Base-by-base conservation (phyloP, 768 basidiomycete species). In the Termitomyces sp. region DNA sequence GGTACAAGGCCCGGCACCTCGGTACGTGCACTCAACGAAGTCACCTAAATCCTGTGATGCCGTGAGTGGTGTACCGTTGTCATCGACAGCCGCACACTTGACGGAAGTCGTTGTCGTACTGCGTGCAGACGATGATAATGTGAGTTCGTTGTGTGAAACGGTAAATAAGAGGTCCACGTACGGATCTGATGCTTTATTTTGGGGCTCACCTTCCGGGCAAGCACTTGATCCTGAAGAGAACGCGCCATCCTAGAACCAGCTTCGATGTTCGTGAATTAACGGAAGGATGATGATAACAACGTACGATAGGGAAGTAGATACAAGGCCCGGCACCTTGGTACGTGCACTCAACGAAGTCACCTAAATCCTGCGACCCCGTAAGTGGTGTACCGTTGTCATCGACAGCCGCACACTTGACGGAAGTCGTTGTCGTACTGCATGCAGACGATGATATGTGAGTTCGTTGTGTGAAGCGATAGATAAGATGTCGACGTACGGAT, bases 191-290 rank as follows among this genome's bases (percentile, higher is more conserved):
- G 29, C 29, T 16, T 29, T 19, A 10, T 35, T 25, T 38, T 60
- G 59, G 4, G 59, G 59, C 14, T 56, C n/a, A 16, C 59, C 59
- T 14, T 29, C 7, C 0, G 59, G 59, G 12, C 59, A 60, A 0
- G 17, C 1, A 10, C 55, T 60, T 1, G 59, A 56, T 2, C 59
- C 59, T 17, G 59, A 60, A 7, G 59, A 60, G 29, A 60, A 60
- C 23, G 55, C 40, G 7, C 59, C 59, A 12, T 60, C 35, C 59
- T 60, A 42, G 21, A n/a, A 7, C 7, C 42, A 23, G 27, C 7
- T 5, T 1, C 12, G 21, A 14, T 43, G 16, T 11, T 29, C 29
- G 19, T 11, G 4, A 6, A 12, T 32, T 40, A 19, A 3, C n/a
- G 12, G 10, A 29, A 34, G 27, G 21, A 16, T 10, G 32, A 16